Base-by-base conservation (phyloP, 306 rosid species). In the Cucumis hystrix region DNA sequence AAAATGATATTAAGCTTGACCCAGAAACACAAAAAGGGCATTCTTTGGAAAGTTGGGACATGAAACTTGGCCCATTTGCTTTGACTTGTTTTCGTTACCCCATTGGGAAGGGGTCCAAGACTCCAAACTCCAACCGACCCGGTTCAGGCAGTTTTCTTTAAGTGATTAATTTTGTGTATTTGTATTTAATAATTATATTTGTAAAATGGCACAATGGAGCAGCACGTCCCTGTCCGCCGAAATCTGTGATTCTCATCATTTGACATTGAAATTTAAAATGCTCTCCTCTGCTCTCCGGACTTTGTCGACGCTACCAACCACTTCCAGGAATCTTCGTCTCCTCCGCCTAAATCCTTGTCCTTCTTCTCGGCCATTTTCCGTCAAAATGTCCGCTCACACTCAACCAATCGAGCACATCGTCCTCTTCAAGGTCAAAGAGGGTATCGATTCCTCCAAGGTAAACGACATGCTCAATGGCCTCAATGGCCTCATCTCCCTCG, bases 381-480 rank as follows among this genome's bases (percentile, higher is more conserved):
- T 15, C 54, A 6, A 61, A 45, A 80, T 87, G 85, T 76, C 91
- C 43, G 2, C 75, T 3, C 79, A 83, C 35, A 5, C 58, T 14
- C 77, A 80, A 33, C 18, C 89, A 56, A 64, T 92, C 17, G 98
- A 94, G 62, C 98, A 89, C 85, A 75, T 89, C 41, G 98, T 95
- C 11, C 88, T 95, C 77, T 89, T 95, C 89, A 95, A 92, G 85
- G 91, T 94, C 79, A 94, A 85, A 64, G 88, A 84, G n/a, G 82
- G 80, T 65, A 82, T 93, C 9, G 95, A 92, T 39, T 83, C 87
- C 0, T 80, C 98, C 17, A 89, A 86, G 82, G 78, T 94, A 39
- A 77, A 74, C 55, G 66, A 86, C 47, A 89, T 92, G 97, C 65
- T 90, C 54, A 81, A 58, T 72, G 88, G 82, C 1, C 89, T 92